Evolutionary conservation across 371 early-diverging fungal species (phyloP).

Genomic region (Syncephalastrum contaminatum): DNA sequence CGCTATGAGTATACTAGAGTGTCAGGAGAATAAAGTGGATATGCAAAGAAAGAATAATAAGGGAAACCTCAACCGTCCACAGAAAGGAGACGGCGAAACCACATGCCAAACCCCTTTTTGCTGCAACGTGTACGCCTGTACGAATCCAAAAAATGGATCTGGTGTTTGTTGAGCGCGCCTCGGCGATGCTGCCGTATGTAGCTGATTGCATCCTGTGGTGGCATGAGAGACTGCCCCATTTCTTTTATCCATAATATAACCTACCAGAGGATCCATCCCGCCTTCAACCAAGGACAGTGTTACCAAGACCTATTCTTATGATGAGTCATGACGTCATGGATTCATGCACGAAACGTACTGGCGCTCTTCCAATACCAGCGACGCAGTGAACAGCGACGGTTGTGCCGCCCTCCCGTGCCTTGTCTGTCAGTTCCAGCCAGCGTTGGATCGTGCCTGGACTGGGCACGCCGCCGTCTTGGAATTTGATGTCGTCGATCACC

Average conservation of each 20-base stretch:
- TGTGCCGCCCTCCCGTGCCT: conserved; percentile 25
- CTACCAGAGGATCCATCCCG: conserved; percentile 68
- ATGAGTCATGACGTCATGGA: neutral
- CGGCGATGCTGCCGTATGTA: conserved; percentile 57
- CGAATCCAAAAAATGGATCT: conserved; percentile 57
- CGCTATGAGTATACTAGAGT: too few species aligned
- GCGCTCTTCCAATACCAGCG: conserved; percentile 73
- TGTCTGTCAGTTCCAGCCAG: conserved; percentile 40
- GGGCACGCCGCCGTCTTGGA: conserved; percentile 61
- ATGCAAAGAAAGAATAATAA: too few species aligned
- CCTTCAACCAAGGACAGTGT: conserved; percentile 63
- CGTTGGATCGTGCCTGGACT: conserved; percentile 34
- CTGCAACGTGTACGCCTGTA: conserved; percentile 12
- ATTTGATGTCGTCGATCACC: conserved; percentile 57
- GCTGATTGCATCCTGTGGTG: conserved; percentile 55
- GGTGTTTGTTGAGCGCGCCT: conserved; percentile 67
- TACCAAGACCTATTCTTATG: conserved; percentile 45
- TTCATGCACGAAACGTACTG: conserved; percentile 42
- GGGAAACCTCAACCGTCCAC: too few species aligned
- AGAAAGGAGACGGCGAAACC: too few species aligned
- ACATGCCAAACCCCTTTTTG: too few species aligned
- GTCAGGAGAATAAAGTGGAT: too few species aligned
- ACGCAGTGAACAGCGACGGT: conserved; percentile 72
- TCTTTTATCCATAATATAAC: neutral
- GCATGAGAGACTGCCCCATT: neutral